phyloP scores from a whole-genome alignment of 805 yeast species.

The Saccharomycopsis microspora region DNA sequence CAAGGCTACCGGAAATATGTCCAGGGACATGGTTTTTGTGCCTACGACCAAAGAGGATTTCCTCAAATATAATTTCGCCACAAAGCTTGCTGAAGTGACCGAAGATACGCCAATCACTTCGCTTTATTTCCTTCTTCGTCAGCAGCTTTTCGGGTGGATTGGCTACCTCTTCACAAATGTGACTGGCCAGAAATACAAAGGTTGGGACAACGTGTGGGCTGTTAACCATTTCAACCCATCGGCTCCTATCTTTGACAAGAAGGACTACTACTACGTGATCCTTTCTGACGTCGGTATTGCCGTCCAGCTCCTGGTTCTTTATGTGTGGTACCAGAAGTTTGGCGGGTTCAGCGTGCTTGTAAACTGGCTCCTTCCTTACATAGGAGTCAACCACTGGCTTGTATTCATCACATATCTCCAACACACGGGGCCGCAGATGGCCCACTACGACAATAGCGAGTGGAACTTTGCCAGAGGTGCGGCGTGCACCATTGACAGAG shows the following conservation, averaged over 20 bases:
- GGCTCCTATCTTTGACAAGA: conserved; percentile 63
- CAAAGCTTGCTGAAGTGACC: conserved; percentile 39
- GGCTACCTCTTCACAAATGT: conserved; percentile 56
- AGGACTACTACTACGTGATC: conserved; percentile 61
- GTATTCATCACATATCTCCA: conserved; percentile 79
- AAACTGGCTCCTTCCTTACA: conserved; percentile 67
- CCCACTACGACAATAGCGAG: conserved; percentile 63
- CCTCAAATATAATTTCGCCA: conserved; percentile 27
- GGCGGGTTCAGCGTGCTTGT: conserved; percentile 55
- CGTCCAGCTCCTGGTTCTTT: conserved; percentile 38
- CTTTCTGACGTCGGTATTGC: conserved; percentile 65
- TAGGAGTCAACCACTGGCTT: conserved; percentile 82
- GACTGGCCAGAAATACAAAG: conserved; percentile 59
- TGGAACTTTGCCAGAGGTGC: conserved; percentile 90
- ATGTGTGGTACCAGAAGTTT: conserved; percentile 47
- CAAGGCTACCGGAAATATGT: conserved; percentile 77
- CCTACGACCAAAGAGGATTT: conserved; percentile 58
- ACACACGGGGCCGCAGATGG: conserved; percentile 70
- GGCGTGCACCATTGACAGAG: conserved; percentile 78
- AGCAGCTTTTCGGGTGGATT: conserved; percentile 75
- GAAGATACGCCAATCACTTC: conserved; percentile 71
- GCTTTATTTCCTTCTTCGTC: conserved; percentile 41
- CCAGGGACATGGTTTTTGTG: conserved; percentile 77
- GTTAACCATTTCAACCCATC: conserved; percentile 63
- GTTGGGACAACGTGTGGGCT: conserved; percentile 27